Conservation (phyloP, 169 alveolate species). For the Plasmodium gallinaceum region DNA sequence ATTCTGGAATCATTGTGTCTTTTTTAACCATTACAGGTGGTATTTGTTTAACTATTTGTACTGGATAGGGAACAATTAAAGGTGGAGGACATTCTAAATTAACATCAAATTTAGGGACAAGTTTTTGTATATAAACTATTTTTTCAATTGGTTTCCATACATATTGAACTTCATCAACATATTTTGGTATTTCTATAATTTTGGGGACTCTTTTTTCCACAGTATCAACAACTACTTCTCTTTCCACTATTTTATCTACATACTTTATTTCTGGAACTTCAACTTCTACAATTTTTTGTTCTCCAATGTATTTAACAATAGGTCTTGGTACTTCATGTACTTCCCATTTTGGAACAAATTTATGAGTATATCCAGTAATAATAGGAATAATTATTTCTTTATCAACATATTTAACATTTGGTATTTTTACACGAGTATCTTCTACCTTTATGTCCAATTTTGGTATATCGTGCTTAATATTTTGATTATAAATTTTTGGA, state of each 20-base stretch:
- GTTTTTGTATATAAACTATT: constrained; percentile 86
- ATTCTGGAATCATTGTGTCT: constrained; percentile 73
- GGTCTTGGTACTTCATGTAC: constrained; percentile 90
- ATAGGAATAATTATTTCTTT: constrained; percentile 88
- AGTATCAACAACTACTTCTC: constrained; percentile 89
- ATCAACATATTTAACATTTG: constrained; percentile 87
- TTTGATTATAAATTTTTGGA: constrained; percentile 89
- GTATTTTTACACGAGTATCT: constrained; percentile 84
- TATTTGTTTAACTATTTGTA: constrained; percentile 87
- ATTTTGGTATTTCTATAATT: constrained; percentile 88
- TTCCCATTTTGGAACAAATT: constrained; percentile 91
- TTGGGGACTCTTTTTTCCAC: constrained; percentile 90
- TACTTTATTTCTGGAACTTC: constrained; percentile 89
- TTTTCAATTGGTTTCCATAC: constrained; percentile 91
- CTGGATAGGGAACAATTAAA: constrained; percentile 89
- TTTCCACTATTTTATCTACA: constrained; percentile 88
- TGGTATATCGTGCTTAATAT: constrained; percentile 89
- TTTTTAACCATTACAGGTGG: constrained; percentile 89
- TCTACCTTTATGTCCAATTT: constrained; percentile 84
- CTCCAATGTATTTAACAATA: constrained; percentile 89
- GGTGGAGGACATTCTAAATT: constrained; percentile 91
- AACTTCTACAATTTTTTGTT: constrained; percentile 87
- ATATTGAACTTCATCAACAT: constrained; percentile 88
- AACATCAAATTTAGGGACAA: constrained; percentile 90
- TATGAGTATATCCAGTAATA: constrained; percentile 89